Evolutionary conservation across 495 filamentous ascomycete genomes (phyloP).

Genomic region (Astrothelium macrocarpum): DNA sequence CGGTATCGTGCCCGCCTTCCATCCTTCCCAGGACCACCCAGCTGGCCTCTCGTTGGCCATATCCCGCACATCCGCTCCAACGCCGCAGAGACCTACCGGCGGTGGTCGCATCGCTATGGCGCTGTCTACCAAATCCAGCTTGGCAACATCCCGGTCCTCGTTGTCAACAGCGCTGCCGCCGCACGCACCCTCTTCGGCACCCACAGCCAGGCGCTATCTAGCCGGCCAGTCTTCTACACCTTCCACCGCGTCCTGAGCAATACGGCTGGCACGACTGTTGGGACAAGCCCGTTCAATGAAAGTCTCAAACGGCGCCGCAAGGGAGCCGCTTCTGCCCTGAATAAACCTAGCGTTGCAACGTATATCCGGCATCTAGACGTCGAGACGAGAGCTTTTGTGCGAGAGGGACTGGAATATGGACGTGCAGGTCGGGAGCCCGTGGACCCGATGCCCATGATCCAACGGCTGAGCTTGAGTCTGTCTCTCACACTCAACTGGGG

Average conservation of each 20-base stretch:
- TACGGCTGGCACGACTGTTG: slow-evolving; percentile 57
- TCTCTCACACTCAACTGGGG: slow-evolving; percentile 57
- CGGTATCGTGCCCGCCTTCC: slow-evolving; percentile 41
- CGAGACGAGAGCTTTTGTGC: slow-evolving; percentile 50
- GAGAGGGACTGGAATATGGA: slow-evolving; percentile 48
- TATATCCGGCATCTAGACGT: slow-evolving; percentile 53
- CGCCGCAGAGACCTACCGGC: slow-evolving; percentile 50
- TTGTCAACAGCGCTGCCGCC: slow-evolving; percentile 49
- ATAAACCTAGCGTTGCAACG: slow-evolving; percentile 49
- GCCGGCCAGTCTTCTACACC: slow-evolving; percentile 53
- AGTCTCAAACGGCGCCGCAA: slow-evolving; percentile 55
- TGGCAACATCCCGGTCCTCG: slow-evolving; percentile 51
- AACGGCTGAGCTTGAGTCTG: slow-evolving; percentile 47
- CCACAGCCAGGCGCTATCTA: slow-evolving; percentile 46
- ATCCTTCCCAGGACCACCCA: slow-evolving; percentile 45
- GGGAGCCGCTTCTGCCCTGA: slow-evolving; percentile 53
- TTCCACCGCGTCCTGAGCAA: slow-evolving; percentile 59
- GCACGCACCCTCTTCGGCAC: slow-evolving; percentile 50
- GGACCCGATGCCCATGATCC: slow-evolving; percentile 53
- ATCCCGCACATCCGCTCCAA: slow-evolving; percentile 49
- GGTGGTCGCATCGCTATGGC: slow-evolving; percentile 49
- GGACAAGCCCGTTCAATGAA: slow-evolving; percentile 53
- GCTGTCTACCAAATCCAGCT: slow-evolving; percentile 56
- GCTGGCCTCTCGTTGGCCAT: slow-evolving; percentile 54
- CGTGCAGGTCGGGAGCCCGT: slow-evolving; percentile 43